Evolutionary conservation across 2,329 filamentous ascomycete genomes (phyloP).

Genomic region (Penicillium rolfsii): DNA sequence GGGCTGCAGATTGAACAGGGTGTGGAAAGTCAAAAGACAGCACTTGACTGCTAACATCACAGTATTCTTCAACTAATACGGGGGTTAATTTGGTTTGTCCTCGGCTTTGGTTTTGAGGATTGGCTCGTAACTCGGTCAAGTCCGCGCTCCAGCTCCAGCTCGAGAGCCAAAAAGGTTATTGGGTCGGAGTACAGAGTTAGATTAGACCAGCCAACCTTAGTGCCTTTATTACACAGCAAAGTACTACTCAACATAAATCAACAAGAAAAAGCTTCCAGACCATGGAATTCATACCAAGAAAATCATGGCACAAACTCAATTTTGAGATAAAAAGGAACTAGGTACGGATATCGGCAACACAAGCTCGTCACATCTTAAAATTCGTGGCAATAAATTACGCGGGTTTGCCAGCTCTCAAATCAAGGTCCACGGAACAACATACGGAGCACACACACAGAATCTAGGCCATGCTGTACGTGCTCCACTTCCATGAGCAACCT

Average conservation of each 20-base stretch:
- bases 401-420: not conserved
- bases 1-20: not conserved
- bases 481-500: not conserved
- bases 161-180: not conserved
- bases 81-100: not conserved
- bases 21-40: not conserved
- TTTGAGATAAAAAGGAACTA: constrained; percentile 6
- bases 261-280: not conserved
- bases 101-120: not conserved
- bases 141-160: not conserved
- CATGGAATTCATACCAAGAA: constrained; percentile 10
- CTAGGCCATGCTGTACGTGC: no score
- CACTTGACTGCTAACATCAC: no score
- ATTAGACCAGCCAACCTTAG: not conserved
- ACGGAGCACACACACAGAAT: not conserved
- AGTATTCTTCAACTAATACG: not conserved
- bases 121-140: not conserved
- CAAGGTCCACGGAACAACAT: not conserved
- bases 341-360: constrained; percentile 21
- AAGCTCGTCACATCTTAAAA: constrained; percentile 29
- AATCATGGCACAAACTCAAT: constrained; percentile 13
- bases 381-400: constrained; percentile 20
- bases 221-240: no score
- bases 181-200: not conserved
- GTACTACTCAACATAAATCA: not conserved